Evolutionary conservation across 2,329 filamentous ascomycete genomes (phyloP), one percentile per base, ranked within the genome.

Genomic region (Cercospora sesami): DNA sequence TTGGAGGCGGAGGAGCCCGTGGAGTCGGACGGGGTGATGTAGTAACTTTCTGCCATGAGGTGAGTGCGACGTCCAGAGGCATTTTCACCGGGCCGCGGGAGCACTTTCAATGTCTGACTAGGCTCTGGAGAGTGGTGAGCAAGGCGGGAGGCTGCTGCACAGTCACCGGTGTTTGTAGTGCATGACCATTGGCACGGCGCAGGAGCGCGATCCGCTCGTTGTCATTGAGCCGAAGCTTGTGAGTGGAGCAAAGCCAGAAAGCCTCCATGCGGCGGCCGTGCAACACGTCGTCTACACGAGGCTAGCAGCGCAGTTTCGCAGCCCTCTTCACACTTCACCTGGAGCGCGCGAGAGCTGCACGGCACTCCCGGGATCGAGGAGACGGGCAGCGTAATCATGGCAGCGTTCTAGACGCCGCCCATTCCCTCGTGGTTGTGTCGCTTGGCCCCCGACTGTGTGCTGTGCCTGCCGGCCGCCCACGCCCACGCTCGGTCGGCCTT

Each of bases 11-110:
- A 26, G 18, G 31, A 58, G 10, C n/a, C 30, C 9, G 53, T 30
- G 1, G 53, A 31, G 26, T 42, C 62, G 14, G 60, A 62, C n/a
- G 62, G 31, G n/a, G 62, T 64, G 48, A 58, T 64, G 61, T 31
- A 31, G 39, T 28, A 45, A 55, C 28, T 63, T 31, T 64, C 62
- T 64, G 48, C 62, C 62, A 64, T 64, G 48, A n/a, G 12, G 48
- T 18, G 33, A 42, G 23, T 28, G 53, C 30, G 42, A 14, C 6
- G 1, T 18, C 31, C n/a, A 28, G 21, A 21, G 30, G 31, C 62
- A 64, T 64, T n/a, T 30, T 55, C 51, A 14, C 16, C 60, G 14
- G 33, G 58, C 18, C 21, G 12, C 33, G 58, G 31, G 28, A 16
- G 33, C 21, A 26, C 23, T 42, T 42, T n/a, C 30, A 33, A 39